Base-by-base conservation (phyloP, 306 rosid genomes). In the Trichosanthes truncata region DNA sequence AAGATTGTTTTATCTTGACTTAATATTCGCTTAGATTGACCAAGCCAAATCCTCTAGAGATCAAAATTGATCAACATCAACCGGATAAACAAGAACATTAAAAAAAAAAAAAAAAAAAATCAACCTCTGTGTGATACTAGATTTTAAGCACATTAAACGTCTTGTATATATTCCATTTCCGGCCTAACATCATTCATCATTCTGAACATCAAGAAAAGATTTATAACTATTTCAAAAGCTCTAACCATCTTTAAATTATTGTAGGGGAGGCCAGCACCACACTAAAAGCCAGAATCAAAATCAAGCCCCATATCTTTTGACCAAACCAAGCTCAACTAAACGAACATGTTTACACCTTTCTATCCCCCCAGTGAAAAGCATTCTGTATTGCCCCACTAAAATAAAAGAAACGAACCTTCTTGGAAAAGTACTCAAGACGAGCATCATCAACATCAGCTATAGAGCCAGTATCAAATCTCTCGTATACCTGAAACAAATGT, bases 351-450 rank as follows among this genome's bases (percentile, higher is more conserved):
- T 59, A 14, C 17, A 25, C 15, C 36, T 59, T 56, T 56, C 29
- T 56, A 21, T 11, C 29, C 66, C 33, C 62, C 35, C 8, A 6
- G 25, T 11, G 26, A 9, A 59, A 59, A 59, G 11, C 35, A 59
- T 59, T 59, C 66, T 59, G 66, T 26, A 59, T 26, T 11, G 55
- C 35, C 10, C 35, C 14, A 69, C 76, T 20, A 52, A 52, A 52
- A 52, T 29, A 52, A 33, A 55, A 6, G 12, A 71, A 80, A 51
- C 82, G 65, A 77, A 94, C 98, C 98, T 89, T 91, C 66, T 87
- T 83, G 45, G 87, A 81, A 84, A 94, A 94, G 84, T 92, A 91
- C 78, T 92, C 90, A 83, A 92, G 91, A 62, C 98, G 97, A 73
- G 93, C 92, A 87, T 91, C 91, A 63, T 94, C 92, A 79, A 88